Conservation (phyloP, 2,329 filamentous ascomycete species). For the Colletotrichum tanaceti region DNA sequence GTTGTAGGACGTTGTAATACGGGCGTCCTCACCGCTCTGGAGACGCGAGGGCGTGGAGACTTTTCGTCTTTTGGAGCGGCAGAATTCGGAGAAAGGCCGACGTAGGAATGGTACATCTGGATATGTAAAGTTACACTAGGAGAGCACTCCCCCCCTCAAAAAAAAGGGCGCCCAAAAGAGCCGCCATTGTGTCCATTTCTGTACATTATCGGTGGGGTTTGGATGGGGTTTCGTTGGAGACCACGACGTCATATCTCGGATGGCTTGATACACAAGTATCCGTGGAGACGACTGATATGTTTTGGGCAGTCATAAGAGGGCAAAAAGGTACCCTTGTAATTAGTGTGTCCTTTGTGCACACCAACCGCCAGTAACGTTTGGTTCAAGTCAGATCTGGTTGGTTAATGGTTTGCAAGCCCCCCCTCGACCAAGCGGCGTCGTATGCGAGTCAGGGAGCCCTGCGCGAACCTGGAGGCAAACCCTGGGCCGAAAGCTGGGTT, state of each 20-base stretch:
- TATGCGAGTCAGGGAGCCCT: slow-evolving; percentile 38
- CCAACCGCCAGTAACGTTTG: background rate
- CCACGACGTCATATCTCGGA: slow-evolving; percentile 36
- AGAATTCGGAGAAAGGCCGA: slow-evolving; percentile 39
- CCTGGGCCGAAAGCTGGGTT: background rate
- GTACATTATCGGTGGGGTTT: slow-evolving; percentile 33
- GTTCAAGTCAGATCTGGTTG: slow-evolving; percentile 27
- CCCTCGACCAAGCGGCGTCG: slow-evolving; percentile 1
- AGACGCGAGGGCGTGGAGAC: slow-evolving; percentile 31
- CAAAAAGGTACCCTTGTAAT: slow-evolving; percentile 8
- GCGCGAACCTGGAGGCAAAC: slow-evolving; percentile 31
- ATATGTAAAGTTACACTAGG: background rate
- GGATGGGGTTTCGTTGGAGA: slow-evolving; percentile 31
- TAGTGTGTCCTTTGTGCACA: slow-evolving; percentile 15
- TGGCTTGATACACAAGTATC: slow-evolving; percentile 13
- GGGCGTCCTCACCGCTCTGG: slow-evolving; percentile 33
- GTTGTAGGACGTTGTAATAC: slow-evolving; percentile 10
- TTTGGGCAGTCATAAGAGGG: slow-evolving; percentile 8
- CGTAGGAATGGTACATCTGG: background rate
- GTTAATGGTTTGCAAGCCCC: background rate
- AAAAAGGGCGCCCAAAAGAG: slow-evolving; percentile 21
- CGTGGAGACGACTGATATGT: slow-evolving; percentile 17
- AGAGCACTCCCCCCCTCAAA: background rate
- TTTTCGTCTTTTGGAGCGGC: slow-evolving; percentile 14
- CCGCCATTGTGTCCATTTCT: slow-evolving; percentile 33